A percentile compares a stretch with the other conserved stretches of the same genome.
Conservation (phyloP, 768 basidiomycete genomes). For the Amanita muscaria region DNA sequence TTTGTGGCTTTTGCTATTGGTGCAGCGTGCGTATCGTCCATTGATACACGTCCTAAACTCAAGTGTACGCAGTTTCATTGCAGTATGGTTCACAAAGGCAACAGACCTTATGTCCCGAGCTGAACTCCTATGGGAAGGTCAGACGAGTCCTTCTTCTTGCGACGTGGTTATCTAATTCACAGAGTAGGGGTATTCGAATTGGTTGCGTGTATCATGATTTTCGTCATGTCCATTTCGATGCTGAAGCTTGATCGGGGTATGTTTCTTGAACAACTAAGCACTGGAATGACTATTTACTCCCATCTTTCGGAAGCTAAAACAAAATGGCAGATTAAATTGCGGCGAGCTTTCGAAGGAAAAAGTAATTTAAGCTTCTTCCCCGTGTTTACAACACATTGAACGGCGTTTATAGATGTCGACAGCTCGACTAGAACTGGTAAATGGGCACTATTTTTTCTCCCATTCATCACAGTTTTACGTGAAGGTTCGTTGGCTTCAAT, state of each 20-base stretch:
- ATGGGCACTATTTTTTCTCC: slow-evolving; percentile 87
- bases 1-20: slow-evolving; percentile 76
- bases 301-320: slow-evolving; percentile 47
- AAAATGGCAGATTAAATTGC: slow-evolving; percentile 91
- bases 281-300: background rate
- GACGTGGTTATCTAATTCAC: background rate
- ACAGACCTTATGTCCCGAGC: slow-evolving; percentile 75
- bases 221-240: slow-evolving; percentile 91
- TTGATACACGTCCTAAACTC: background rate
- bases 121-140: slow-evolving; percentile 92
- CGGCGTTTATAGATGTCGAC: slow-evolving; percentile 31
- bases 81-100: slow-evolving; percentile 91
- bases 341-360: slow-evolving; percentile 60
- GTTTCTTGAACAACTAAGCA: background rate
- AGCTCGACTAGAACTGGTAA: slow-evolving; percentile 47
- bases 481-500: slow-evolving; percentile 46
- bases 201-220: slow-evolving; percentile 74
- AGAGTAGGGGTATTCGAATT: slow-evolving; percentile 58
- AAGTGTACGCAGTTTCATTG: slow-evolving; percentile 52
- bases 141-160: slow-evolving; percentile 15
- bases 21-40: slow-evolving; percentile 45
- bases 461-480: slow-evolving; percentile 85
- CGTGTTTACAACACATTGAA: background rate
- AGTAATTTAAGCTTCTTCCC: slow-evolving; percentile 25
- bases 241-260: slow-evolving; percentile 80